These are phyloP conservation scores for Pseudogymnoascus sp. DNA, from an alignment of 2,329 filamentous ascomycete species.

Conservation along the genomic window DNA sequence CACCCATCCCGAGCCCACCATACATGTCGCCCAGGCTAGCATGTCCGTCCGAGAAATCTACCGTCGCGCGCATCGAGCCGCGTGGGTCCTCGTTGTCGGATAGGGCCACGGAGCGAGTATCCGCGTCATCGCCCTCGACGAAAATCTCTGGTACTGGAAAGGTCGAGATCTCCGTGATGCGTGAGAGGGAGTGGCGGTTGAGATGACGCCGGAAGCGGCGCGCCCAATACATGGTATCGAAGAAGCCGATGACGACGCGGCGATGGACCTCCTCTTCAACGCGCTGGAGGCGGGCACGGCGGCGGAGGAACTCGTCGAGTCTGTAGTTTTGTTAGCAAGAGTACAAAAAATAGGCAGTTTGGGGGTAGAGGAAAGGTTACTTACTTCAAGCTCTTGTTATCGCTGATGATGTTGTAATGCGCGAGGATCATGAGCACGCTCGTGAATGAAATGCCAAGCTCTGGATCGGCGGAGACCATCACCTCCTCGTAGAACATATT, in stretches of 20 bases:
- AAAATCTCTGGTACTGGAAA: conserved; percentile 84
- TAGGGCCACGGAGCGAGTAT: conserved; percentile 14
- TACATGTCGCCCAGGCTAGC: conserved; percentile 8
- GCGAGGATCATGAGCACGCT: conserved; percentile 90
- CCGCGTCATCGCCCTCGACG: conserved; percentile 65
- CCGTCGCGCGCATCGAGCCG: conserved; percentile 20
- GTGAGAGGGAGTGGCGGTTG: conserved; percentile 62
- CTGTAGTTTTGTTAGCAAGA: conserved; percentile 37
- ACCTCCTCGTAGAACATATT: conserved; percentile 98
- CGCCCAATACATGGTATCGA: conserved; percentile 82
- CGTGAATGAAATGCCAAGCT: conserved; percentile 84
- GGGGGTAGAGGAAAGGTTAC: conserved; percentile 18
- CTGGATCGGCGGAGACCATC: conserved; percentile 82
- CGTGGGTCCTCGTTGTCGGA: conserved; percentile 12
- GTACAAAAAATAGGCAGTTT: conserved; percentile 1
- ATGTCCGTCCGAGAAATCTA: conserved; percentile 14
- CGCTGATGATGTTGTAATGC: conserved; percentile 97
- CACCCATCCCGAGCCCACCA: neutral
- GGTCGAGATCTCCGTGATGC: conserved; percentile 70
- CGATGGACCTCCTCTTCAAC: conserved; percentile 92
- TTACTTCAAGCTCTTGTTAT: conserved; percentile 86
- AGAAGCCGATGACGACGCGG: conserved; percentile 86
- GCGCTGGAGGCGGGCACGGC: conserved; percentile 79
- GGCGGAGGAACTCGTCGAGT: conserved; percentile 87
- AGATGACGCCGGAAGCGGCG: conserved; percentile 70